These are phyloP conservation scores for Aspergillus tanneri DNA, from an alignment of 2,329 filamentous ascomycete genomes.

Conservation along the genomic window DNA sequence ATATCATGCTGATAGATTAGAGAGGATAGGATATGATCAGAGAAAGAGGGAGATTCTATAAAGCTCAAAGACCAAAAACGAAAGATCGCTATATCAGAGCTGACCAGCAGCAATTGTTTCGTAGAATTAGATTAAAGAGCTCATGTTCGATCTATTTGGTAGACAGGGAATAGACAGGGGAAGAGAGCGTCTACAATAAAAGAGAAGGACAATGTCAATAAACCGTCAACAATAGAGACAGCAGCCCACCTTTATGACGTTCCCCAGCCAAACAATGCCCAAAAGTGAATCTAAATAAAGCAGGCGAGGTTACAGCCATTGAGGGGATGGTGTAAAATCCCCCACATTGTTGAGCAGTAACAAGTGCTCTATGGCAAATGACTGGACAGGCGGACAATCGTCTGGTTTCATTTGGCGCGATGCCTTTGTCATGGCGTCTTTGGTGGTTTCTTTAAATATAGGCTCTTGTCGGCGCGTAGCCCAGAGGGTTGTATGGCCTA, in stretches of 20 bases:
- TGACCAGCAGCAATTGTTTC: slow-evolving; percentile 21
- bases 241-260: slow-evolving; percentile 6
- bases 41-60: background rate
- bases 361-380: background rate
- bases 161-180: no score
- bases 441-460: slow-evolving; percentile 28
- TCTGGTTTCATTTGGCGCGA: slow-evolving; percentile 28
- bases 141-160: no score
- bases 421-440: slow-evolving; percentile 14
- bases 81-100: no score
- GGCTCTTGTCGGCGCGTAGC: slow-evolving; percentile 29
- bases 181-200: slow-evolving; percentile 1
- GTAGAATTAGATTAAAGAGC: background rate
- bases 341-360: no score
- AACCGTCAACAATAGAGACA: background rate
- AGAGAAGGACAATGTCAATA: background rate
- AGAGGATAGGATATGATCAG: background rate
- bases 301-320: background rate
- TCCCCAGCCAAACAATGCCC: background rate
- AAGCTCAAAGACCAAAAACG: no score
- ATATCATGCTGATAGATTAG: slow-evolving; percentile 28
- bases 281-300: background rate
- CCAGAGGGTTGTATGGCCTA: no score
- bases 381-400: background rate
- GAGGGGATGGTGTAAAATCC: background rate